Percentiles rank a stretch among this genome's conserved stretches.
These are phyloP conservation scores for Solanum piurae DNA, from an alignment of 257 asterid species.

Conservation along the genomic window DNA sequence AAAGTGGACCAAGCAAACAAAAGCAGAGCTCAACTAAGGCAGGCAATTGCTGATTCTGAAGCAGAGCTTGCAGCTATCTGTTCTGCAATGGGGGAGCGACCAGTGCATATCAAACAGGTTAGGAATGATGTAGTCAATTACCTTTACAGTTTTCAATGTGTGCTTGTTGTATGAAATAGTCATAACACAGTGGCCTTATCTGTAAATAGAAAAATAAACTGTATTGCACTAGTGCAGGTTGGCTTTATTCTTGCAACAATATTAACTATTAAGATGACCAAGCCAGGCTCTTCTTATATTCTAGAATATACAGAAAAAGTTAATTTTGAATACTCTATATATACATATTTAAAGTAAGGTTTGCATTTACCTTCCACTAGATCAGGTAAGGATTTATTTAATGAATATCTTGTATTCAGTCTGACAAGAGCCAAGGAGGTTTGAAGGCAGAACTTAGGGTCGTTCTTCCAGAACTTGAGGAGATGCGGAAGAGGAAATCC, in stretches of 20 bases:
- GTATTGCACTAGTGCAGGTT: neutral
- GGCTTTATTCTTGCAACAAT: neutral
- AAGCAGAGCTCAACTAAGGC: conserved; percentile 86
- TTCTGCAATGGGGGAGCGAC: conserved; percentile 91
- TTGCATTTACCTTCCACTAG: neutral
- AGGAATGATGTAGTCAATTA: neutral
- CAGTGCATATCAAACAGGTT: conserved; percentile 51
- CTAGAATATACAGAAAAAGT: neutral
- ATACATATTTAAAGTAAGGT: neutral
- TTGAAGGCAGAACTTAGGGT: conserved; percentile 69
- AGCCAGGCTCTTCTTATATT: neutral
- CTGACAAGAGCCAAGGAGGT: conserved; percentile 65
- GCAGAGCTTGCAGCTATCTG: conserved; percentile 91
- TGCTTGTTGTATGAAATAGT: neutral
- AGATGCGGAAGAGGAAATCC: conserved; percentile 70
- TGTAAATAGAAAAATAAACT: neutral
- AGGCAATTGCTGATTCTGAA: conserved; percentile 98
- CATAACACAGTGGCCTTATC: neutral
- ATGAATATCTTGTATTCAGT: conserved; percentile 21
- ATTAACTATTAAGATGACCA: neutral
- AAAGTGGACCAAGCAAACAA: conserved; percentile 93
- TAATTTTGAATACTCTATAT: neutral
- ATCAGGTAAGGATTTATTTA: neutral
- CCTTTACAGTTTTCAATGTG: neutral
- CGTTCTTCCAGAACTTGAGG: conserved; percentile 74